These are phyloP conservation scores for Jamesozyma rosinii DNA, from an alignment of 805 yeast species.

Conservation along the genomic window DNA sequence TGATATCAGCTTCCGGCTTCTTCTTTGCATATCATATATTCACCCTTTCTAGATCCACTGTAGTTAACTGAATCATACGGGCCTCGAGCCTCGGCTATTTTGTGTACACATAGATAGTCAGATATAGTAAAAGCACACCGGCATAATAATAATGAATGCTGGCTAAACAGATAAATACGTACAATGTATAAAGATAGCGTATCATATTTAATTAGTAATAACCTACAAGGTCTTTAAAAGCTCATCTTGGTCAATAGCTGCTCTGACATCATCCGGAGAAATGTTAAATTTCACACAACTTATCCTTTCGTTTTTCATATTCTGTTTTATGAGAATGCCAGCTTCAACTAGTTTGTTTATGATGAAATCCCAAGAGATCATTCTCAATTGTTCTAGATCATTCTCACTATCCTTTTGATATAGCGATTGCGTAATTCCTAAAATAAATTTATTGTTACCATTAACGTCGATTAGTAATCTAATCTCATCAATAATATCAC, in stretches of 20 bases:
- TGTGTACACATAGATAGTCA: too few relatives aligned
- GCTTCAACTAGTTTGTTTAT: constrained; percentile 65
- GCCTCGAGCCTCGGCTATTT: too few relatives aligned
- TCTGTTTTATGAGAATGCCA: constrained; percentile 66
- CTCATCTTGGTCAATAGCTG: constrained; percentile 51
- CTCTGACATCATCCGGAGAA: constrained; percentile 58
- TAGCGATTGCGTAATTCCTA: constrained; percentile 28
- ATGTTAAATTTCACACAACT: constrained; percentile 56
- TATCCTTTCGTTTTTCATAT: constrained; percentile 56
- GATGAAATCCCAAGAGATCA: constrained; percentile 46
- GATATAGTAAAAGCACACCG: too few relatives aligned
- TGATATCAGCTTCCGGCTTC: neutral
- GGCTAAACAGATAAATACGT: neutral
- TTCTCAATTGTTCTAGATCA: constrained; percentile 33
- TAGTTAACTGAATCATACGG: too few relatives aligned
- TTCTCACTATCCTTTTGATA: constrained; percentile 28
- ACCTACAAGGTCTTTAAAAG: constrained; percentile 30
- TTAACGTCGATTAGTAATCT: constrained; percentile 42
- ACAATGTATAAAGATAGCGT: too few relatives aligned
- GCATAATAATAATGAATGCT: too few relatives aligned
- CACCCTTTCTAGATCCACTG: too few relatives aligned
- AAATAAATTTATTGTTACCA: constrained; percentile 21
- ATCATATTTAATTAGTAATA: neutral
- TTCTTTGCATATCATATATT: neutral
- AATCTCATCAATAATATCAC: constrained; percentile 73